These are phyloP conservation scores for Gaertneriomyces semiglobifer DNA, from an alignment of 192 early-diverging fungal species.

Conservation along the genomic window DNA sequence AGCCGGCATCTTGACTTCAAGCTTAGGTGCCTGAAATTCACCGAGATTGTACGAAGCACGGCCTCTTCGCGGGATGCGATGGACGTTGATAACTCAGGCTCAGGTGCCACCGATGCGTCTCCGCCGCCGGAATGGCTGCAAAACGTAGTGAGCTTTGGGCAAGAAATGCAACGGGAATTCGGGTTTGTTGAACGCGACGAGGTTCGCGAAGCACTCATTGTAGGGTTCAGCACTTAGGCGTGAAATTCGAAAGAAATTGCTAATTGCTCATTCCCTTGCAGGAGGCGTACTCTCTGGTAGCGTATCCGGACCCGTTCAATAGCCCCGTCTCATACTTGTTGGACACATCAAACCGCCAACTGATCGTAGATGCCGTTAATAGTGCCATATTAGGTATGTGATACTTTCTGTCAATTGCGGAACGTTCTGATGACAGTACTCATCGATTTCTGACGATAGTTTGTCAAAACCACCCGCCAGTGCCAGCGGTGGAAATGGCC, in stretches of 20 bases:
- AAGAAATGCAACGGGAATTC: conserved; percentile 56
- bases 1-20: conserved; percentile 70
- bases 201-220: conserved; percentile 43
- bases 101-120: background rate
- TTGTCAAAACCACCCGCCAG: conserved; percentile 11
- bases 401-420: background rate
- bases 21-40: conserved; percentile 79
- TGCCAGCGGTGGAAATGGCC: conserved; percentile 25
- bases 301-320: conserved; percentile 29
- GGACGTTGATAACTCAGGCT: conserved; percentile 48
- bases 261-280: background rate
- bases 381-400: conserved; percentile 31
- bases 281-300: conserved; percentile 41
- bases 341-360: conserved; percentile 9
- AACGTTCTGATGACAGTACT: too few relatives aligned
- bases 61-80: conserved; percentile 34
- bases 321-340: conserved; percentile 33
- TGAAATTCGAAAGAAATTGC: background rate
- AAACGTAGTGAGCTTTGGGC: conserved; percentile 45
- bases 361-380: conserved; percentile 34
- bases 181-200: conserved; percentile 38
- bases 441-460: background rate
- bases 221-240: background rate
- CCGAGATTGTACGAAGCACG: conserved; percentile 68
- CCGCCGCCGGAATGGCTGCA: conserved; percentile 28